Evolutionary conservation across 2,329 filamentous ascomycete species (phyloP), one percentile per base, ranked within the genome.

Genomic region (Talaromyces funiculosus): DNA sequence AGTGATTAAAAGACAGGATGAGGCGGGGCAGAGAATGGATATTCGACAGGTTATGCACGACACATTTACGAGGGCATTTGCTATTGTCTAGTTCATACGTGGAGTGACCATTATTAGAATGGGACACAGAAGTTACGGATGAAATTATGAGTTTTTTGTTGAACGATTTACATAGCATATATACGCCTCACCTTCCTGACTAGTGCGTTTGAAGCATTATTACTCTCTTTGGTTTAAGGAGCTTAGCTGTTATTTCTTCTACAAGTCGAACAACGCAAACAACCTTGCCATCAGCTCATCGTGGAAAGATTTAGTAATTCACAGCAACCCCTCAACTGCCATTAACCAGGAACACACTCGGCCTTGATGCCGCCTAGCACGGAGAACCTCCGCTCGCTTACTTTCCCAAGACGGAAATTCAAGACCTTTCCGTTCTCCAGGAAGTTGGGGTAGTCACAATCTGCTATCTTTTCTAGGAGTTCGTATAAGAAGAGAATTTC

Each of bases 21-120:
- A 73, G 54, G 67, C 66, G 20, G 73, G 71, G 58, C 65, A 69
- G 54, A 67, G 74, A 43, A 72, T 74, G 1, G 75, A 77, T 60
- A 73, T 77, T 45, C 66, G 74, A n/a, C 68, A 68, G 31, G 72
- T 75, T 31, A 73, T 71, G 62, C 71, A 74, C 40, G 73, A 77
- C 49, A 71, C 81, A 43, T 84, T 83, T 65, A 78, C 81, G 65
- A 77, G 75, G 37, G 78, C 77, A 64, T 84, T 83, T 73, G 81
- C 81, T 1, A 83, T 84, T 61, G 77, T 84, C 10, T 81, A 64
- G 74, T 6, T 33, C 45, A 9, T 26, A 33, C 43, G 6, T 49
- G n/a, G 43, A 18, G 24, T 4, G 43, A 45, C 12, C 14, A 42
- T 42, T 7, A n/a, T 42, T 8, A 20, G 18, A n/a, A 8, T 10